Conservation (phyloP, 2,329 filamentous ascomycete species). For the Coniochaeta ligniaria region DNA sequence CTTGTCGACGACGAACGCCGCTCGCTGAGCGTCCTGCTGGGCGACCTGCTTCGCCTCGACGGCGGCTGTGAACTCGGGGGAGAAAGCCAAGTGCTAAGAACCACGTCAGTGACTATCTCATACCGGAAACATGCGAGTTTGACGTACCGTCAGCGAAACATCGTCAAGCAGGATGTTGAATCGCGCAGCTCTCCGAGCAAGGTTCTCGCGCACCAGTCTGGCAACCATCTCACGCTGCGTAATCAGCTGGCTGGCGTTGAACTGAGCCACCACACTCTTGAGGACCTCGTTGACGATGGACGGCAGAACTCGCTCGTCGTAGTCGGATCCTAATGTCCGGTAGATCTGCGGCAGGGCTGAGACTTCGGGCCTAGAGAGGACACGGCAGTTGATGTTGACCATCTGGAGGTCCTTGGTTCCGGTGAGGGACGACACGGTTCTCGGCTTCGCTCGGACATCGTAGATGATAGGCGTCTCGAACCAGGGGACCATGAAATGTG, state of each 20-base stretch:
- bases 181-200: conserved; percentile 80
- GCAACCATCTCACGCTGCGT: conserved; percentile 98
- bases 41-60: conserved; percentile 70
- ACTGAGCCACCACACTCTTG: conserved; percentile 97
- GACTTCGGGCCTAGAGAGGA: conserved; percentile 84
- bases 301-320: conserved; percentile 92
- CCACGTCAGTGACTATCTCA: conserved; percentile 14
- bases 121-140: not conserved
- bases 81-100: conserved; percentile 61
- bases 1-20: conserved; percentile 97
- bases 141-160: conserved; percentile 83
- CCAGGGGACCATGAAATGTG: conserved; percentile 91
- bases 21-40: conserved; percentile 91
- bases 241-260: conserved; percentile 97
- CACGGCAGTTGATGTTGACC: conserved; percentile 99
- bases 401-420: conserved; percentile 99
- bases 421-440: conserved; percentile 93
- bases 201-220: conserved; percentile 82
- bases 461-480: conserved; percentile 95
- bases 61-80: conserved; percentile 65
- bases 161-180: conserved; percentile 98
- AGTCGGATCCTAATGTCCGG: conserved; percentile 88
- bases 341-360: conserved; percentile 93
- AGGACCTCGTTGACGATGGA: conserved; percentile 98
- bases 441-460: conserved; percentile 94